phyloP scores from a whole-genome alignment of 768 basidiomycete genomes.

The Epithele typhae region DNA sequence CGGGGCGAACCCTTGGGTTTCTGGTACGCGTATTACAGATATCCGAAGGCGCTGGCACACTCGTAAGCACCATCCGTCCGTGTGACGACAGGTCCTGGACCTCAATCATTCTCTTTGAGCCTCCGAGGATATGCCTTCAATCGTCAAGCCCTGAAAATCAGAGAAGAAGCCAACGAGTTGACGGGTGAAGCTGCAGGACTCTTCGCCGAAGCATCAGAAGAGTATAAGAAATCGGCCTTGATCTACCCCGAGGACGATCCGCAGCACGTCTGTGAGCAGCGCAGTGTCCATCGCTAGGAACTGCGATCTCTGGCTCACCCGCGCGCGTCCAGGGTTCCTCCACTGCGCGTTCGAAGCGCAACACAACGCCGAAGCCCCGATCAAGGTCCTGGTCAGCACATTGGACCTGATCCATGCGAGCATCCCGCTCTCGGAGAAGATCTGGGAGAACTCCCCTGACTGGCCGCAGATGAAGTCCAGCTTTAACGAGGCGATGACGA shows the following conservation, averaged over 20 bases:
- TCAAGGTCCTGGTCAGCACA: too few species aligned
- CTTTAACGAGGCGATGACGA: too few species aligned
- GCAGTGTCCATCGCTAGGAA: too few species aligned
- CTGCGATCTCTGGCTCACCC: too few species aligned
- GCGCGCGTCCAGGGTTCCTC: slow-evolving; percentile 10
- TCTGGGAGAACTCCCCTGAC: slow-evolving; percentile 17
- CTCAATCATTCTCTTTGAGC: too few species aligned
- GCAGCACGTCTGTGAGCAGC: slow-evolving; percentile 1
- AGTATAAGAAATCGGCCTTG: slow-evolving; percentile 5
- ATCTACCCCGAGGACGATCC: slow-evolving; percentile 14
- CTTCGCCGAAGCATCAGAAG: slow-evolving; percentile 1
- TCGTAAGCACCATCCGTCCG: too few species aligned
- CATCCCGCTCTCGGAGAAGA: slow-evolving; percentile 11
- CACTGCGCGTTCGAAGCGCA: slow-evolving; percentile 4
- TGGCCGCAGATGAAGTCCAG: too few species aligned
- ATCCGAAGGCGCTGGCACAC: neutral
- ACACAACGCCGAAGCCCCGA: neutral
- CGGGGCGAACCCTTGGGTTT: neutral
- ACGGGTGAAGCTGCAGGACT: neutral
- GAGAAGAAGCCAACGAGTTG: neutral
- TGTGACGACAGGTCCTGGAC: neutral
- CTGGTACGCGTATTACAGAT: neutral
- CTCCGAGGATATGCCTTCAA: slow-evolving; percentile 12
- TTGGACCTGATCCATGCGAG: slow-evolving; percentile 1
- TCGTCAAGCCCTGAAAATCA: neutral